These are phyloP conservation scores for Eucalyptus pumila DNA, from an alignment of 345 rosid species.

Conservation along the genomic window DNA sequence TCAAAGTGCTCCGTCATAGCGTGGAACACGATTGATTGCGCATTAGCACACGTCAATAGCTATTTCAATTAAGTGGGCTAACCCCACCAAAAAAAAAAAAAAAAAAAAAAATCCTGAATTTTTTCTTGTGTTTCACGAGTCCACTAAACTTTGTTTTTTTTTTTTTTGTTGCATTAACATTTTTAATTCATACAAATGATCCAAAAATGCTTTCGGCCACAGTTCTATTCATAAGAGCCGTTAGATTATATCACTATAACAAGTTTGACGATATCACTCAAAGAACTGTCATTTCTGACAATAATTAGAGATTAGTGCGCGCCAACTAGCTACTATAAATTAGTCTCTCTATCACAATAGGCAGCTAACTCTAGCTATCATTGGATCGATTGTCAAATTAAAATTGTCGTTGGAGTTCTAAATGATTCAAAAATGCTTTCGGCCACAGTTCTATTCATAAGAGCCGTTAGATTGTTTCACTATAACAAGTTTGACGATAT, in stretches of 20 bases:
- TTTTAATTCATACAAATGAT: neutral
- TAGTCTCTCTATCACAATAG: neutral
- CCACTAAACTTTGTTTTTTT: neutral
- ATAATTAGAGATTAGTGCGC: too few relatives aligned
- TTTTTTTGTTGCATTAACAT: neutral
- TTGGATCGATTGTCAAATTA: too few relatives aligned
- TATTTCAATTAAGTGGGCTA: neutral
- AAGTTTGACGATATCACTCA: neutral
- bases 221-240: neutral
- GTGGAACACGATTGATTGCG: neutral
- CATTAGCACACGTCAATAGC: neutral
- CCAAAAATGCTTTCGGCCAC: neutral
- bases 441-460: fast-evolving
- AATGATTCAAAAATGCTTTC: neutral
- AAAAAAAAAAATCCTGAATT: neutral
- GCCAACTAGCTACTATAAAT: too few relatives aligned
- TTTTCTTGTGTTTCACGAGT: neutral
- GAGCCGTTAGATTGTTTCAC: fast-evolving
- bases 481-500: neutral
- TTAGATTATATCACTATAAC: neutral
- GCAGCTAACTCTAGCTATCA: too few relatives aligned
- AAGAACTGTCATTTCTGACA: neutral
- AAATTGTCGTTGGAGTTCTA: too few relatives aligned
- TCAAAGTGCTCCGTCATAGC: neutral
- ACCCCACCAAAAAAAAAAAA: neutral